Base-by-base conservation (phyloP, 331 rosid genomes). In the Saraca asoca region DNA sequence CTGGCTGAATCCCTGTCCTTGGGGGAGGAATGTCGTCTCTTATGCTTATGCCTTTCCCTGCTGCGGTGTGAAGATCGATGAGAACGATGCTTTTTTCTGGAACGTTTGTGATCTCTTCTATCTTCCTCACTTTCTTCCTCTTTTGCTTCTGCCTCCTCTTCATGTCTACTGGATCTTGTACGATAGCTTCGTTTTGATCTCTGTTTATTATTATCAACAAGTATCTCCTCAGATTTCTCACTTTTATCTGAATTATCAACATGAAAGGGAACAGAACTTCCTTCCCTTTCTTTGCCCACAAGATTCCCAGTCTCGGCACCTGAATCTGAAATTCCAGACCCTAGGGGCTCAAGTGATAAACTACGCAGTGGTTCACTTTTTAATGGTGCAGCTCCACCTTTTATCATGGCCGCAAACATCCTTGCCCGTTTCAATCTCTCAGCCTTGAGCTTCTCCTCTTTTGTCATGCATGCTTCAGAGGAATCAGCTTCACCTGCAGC, bases 391-490 rank as follows among this genome's bases (percentile, higher is more conserved):
- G 59, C 73, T 54, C 91, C 79, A 63, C 78, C 51, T 66, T 91
- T 86, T 62, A 91, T 62, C 91, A 91, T 91, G 71, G 84, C 86
- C 39, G 95, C 88, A 81, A 91, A 91, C 86, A 82, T 84, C 77
- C 84, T 86, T 14, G 97, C 95, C 50, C 95, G 86, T 84, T 84
- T 91, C 83, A 91, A 79, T 70, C 97, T 88, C 83, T 88, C 97
- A 3, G 91, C 88, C 74, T 84, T 91, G 33, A 88, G 77, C 78
- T 82, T 88, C 81, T 86, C 86, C 80, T 88, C 89, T 75, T 73
- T 82, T 56, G 90, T 78, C 88, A 85, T 76, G 43, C 79, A 82
- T 80, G 86, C 87, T 82, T 90, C 91, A 51, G 89, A 90, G 69
- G 91, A 90, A 81, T 86, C 91, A 0, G 93, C 91, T 77, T 88